Evolutionary conservation across 2,329 filamentous ascomycete species (phyloP).

Genomic region (Lasiodiplodia gonubiensis): DNA sequence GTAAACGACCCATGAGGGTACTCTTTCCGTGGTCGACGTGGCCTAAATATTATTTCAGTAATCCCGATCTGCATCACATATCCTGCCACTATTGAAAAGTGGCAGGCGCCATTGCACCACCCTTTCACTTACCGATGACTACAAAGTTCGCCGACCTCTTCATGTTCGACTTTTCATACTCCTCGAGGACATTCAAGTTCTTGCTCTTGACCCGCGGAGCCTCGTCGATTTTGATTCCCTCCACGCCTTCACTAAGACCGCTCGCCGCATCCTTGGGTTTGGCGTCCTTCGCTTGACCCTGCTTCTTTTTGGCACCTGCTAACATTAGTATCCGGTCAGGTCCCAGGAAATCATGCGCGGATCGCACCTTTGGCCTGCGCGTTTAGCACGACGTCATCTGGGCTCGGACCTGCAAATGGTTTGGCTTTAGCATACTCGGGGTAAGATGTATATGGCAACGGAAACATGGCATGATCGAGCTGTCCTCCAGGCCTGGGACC

Average conservation of each 20-base stretch:
- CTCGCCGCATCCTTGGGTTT: conserved; percentile 36
- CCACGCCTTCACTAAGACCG: conserved; percentile 55
- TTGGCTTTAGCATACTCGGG: conserved; percentile 54
- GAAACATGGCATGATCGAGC: conserved; percentile 32
- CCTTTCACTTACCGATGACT: conserved; percentile 72
- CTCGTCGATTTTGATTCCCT: conserved; percentile 57
- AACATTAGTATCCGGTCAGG: conserved; percentile 31
- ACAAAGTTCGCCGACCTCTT: conserved; percentile 91
- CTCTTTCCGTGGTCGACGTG: conserved; percentile 98
- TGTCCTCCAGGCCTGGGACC: conserved; percentile 36
- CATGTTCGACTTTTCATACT: conserved; percentile 74
- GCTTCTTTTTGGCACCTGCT: conserved; percentile 35
- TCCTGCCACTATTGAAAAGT: not conserved
- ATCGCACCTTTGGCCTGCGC: conserved; percentile 67
- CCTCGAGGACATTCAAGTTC: conserved; percentile 81
- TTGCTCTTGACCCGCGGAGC: conserved; percentile 67
- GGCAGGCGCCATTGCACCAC: not conserved
- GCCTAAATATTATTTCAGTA: conserved; percentile 59
- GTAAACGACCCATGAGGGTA: conserved; percentile 92
- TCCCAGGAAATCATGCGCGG: conserved; percentile 32
- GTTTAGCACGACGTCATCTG: conserved; percentile 85
- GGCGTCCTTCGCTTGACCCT: conserved; percentile 33
- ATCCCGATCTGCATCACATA: conserved; percentile 57
- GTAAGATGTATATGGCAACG: conserved; percentile 48
- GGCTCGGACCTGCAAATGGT: conserved; percentile 84